Percentiles rank a stretch among this genome's conserved stretches.
These are phyloP conservation scores for Sechiopsis laciniata DNA, from an alignment of 306 rosid genomes.

Conservation along the genomic window DNA sequence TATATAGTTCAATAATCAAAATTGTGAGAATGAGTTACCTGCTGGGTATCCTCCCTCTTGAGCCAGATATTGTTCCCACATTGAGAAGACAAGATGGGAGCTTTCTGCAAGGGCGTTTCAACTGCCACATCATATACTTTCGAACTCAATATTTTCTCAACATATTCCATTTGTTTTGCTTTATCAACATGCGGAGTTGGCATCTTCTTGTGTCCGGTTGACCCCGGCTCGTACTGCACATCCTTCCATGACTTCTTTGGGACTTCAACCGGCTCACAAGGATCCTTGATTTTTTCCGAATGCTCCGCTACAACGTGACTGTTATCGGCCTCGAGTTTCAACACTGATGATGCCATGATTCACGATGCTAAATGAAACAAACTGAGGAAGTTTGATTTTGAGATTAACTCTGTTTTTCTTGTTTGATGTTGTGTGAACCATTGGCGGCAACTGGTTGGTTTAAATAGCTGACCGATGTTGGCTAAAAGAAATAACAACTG, in stretches of 20 bases:
- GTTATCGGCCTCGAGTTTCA: slow-evolving; percentile 28
- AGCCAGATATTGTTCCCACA: slow-evolving; percentile 63
- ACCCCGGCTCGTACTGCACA: slow-evolving; percentile 58
- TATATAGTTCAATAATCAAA: too few relatives aligned
- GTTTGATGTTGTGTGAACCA: too few relatives aligned
- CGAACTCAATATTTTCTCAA: slow-evolving; percentile 62
- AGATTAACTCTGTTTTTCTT: too few relatives aligned
- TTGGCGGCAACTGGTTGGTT: too few relatives aligned
- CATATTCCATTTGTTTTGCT: slow-evolving; percentile 35
- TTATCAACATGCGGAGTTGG: slow-evolving; percentile 24
- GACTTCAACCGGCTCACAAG: too few relatives aligned
- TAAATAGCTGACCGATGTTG: too few relatives aligned
- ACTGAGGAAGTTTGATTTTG: too few relatives aligned
- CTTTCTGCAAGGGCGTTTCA: slow-evolving; percentile 69
- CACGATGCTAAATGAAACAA: too few relatives aligned
- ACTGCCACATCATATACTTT: slow-evolving; percentile 76
- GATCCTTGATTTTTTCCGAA: too few relatives aligned
- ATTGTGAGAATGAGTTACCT: slow-evolving; percentile 35
- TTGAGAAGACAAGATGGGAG: slow-evolving; percentile 57
- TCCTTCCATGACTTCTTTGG: slow-evolving; percentile 36
- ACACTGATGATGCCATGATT: slow-evolving; percentile 36
- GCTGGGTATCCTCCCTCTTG: slow-evolving; percentile 83
- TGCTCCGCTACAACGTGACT: slow-evolving; percentile 10
- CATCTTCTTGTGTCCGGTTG: slow-evolving; percentile 58
- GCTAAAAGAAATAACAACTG: too few relatives aligned